A percentile compares a stretch with the other conserved stretches of the same genome.
Evolutionary conservation across 306 rosid species (phyloP).

Genomic region (Hippophae rhamnoides): DNA sequence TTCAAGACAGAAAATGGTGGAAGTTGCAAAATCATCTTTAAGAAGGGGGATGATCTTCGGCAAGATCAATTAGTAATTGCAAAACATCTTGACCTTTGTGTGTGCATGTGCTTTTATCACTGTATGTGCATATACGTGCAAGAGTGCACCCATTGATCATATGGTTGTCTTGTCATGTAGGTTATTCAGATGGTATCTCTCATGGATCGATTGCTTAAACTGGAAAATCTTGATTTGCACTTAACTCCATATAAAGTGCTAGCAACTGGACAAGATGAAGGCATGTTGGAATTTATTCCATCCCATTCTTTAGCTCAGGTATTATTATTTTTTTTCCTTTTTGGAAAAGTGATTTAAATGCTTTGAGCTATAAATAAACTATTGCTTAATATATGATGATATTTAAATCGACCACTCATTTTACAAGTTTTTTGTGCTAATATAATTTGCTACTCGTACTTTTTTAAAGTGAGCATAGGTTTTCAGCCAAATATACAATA

Average conservation of each 20-base stretch:
- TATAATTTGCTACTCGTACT: too few relatives aligned
- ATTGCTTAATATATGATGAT: not conserved
- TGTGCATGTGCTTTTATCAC: too few relatives aligned
- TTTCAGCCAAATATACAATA: too few relatives aligned
- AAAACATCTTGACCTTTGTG: conserved; percentile 13
- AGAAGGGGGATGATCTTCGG: conserved; percentile 94
- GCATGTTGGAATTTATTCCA: conserved; percentile 94
- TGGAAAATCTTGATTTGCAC: conserved; percentile 85
- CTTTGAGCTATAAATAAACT: conserved; percentile 6
- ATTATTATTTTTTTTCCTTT: conserved; percentile 7
- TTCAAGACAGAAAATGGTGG: conserved; percentile 78
- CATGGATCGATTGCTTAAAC: conserved; percentile 91
- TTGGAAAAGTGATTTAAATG: conserved; percentile 8
- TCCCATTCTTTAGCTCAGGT: conserved; percentile 89
- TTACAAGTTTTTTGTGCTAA: too few relatives aligned
- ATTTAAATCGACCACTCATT: too few relatives aligned
- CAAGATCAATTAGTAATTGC: conserved; percentile 84
- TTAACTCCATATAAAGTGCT: conserved; percentile 91
- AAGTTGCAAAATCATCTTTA: conserved; percentile 66
- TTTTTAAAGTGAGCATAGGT: too few relatives aligned
- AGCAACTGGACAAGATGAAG: conserved; percentile 99
- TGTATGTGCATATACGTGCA: too few relatives aligned
- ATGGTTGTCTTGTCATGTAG: conserved; percentile 35
- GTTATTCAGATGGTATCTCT: conserved; percentile 97
- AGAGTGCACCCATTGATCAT: not conserved